phyloP scores from a whole-genome alignment of 305 asterid species.

The Fraxinus xanthoxyloides region DNA sequence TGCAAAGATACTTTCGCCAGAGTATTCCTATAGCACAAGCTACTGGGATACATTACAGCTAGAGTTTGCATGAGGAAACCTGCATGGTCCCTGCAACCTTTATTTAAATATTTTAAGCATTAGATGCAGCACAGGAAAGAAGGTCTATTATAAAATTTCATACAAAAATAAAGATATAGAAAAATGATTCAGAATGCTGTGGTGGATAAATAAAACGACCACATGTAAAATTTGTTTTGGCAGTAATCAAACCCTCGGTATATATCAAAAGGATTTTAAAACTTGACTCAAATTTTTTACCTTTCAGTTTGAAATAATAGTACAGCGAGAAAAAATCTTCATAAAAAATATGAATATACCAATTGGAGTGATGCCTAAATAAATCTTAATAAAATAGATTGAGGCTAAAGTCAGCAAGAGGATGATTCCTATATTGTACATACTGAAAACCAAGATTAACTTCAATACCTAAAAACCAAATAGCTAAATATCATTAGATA shows the following conservation, averaged over 20 bases:
- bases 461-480: neutral
- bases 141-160: neutral
- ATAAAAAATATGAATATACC: neutral
- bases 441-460: neutral
- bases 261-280: neutral
- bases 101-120: slow-evolving; percentile 15
- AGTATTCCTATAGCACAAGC: slow-evolving; percentile 27
- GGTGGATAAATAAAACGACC: neutral
- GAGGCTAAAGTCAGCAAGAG: neutral
- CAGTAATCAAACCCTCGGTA: neutral
- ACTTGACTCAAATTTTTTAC: neutral
- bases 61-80: slow-evolving; percentile 35
- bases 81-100: slow-evolving; percentile 48
- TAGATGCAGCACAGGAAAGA: slow-evolving; percentile 2
- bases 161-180: neutral
- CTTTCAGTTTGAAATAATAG: neutral
- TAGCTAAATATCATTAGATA: neutral
- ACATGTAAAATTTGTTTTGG: neutral
- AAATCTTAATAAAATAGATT: neutral
- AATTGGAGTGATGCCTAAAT: slow-evolving; percentile 2
- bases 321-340: neutral
- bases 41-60: slow-evolving; percentile 34
- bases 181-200: neutral
- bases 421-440: neutral
- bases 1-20: slow-evolving; percentile 22